Evolutionary conservation across 2,329 filamentous ascomycete species (phyloP), one percentile per base, ranked within the genome.

Genomic region (Trichophyton mentagrophytes): DNA sequence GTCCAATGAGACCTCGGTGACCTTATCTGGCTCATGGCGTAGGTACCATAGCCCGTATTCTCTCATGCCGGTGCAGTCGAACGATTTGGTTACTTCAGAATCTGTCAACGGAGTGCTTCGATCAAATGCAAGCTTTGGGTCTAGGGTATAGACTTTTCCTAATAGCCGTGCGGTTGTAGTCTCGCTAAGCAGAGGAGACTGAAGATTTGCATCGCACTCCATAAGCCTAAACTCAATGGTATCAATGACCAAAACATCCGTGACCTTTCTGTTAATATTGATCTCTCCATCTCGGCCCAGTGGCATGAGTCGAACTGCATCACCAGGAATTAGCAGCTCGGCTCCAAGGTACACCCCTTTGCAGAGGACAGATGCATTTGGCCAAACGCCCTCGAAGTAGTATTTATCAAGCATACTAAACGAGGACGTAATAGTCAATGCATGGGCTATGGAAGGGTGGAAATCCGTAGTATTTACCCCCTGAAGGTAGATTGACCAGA

Each of bases 331-430:
- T 9, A 85, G 67, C 33, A 84, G 70, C 66, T 86, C 83, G 2
- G 78, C 67, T 0, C 83, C 83, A 2, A 85, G 68, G 63, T 78
- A 85, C 5, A 84, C 74, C 0, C 79, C 82, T 57, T 76, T 74
- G 61, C 76, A 79, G 59, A 76, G 77, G n/a, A 85, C 74, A 0
- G 70, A 73, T 0, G 80, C 81, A 15, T 79, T 69, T 0, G 81
- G 80, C 80, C 82, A 84, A 1, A 64, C 68, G 0, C 82, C 82
- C 22, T 70, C 74, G 67, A 84, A 81, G 25, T 73, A 76, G 58
- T 77, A 75, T 59, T 78, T 81, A 6, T 80, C 77, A 1, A 83
- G 61, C 0, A 84, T 65, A 6, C 78, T 80, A 60, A 82, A 73
- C 0, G 79, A 80, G 1, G 80, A 78, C 67, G 79, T 78, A 4